Conservation (phyloP, 1,284 basidiomycete species). For the Tilletia horrida region DNA sequence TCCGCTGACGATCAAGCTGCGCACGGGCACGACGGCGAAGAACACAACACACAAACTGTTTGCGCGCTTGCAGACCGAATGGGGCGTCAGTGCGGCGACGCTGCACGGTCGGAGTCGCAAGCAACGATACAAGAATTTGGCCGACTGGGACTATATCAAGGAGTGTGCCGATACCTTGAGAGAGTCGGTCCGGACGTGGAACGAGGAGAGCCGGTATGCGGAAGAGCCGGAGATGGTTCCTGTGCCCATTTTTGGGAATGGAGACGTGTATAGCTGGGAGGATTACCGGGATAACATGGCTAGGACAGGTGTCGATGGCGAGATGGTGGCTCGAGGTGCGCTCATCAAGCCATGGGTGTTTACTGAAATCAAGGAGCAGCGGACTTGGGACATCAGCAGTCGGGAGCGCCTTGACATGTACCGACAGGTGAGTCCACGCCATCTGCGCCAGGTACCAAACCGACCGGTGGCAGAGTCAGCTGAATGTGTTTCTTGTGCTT, state of each 20-base stretch:
- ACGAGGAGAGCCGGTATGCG: slow-evolving; percentile 38
- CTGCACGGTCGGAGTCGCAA: slow-evolving; percentile 70
- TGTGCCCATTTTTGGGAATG: slow-evolving; percentile 91
- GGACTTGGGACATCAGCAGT: slow-evolving; percentile 82
- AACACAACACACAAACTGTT: slow-evolving; percentile 75
- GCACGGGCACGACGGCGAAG: slow-evolving; percentile 67
- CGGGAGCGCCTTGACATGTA: slow-evolving; percentile 84
- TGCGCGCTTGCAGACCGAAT: slow-evolving; percentile 73
- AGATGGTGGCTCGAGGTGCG: slow-evolving; percentile 92
- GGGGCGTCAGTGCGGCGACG: slow-evolving; percentile 74
- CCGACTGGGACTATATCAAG: slow-evolving; percentile 61
- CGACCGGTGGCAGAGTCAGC: no score
- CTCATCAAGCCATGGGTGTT: slow-evolving; percentile 78
- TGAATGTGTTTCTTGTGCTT: neutral
- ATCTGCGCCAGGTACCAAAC: slow-evolving; percentile 72
- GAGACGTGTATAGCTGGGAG: slow-evolving; percentile 84
- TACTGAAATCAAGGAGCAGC: slow-evolving; percentile 84
- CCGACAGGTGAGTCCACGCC: slow-evolving; percentile 77
- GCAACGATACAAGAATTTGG: slow-evolving; percentile 53
- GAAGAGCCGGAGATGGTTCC: slow-evolving; percentile 61
- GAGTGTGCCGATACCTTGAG: slow-evolving; percentile 81
- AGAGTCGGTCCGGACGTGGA: slow-evolving; percentile 55
- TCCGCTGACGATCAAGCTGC: slow-evolving; percentile 88
- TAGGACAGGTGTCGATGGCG: slow-evolving; percentile 76
- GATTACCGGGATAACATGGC: slow-evolving; percentile 78